Conservation (phyloP, 495 filamentous ascomycete genomes). For the Letharia columbiana region DNA sequence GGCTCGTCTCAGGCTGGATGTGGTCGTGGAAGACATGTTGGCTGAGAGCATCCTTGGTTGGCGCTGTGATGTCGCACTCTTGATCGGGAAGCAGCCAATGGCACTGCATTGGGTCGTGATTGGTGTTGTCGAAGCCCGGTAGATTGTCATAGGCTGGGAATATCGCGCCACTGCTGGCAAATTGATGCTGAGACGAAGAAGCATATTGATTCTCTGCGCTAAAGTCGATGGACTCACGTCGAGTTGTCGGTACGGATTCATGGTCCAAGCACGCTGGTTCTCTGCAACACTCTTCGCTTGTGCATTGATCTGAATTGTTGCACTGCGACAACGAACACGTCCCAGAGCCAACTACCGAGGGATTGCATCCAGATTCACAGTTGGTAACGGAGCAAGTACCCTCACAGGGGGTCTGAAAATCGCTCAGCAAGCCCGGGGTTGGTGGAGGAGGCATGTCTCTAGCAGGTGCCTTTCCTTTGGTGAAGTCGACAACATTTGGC, state of each 20-base stretch:
- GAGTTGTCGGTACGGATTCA: neutral
- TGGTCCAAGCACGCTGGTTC: conserved; percentile 10
- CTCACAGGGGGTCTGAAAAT: neutral
- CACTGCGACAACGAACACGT: conserved; percentile 10
- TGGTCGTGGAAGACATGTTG: conserved; percentile 21
- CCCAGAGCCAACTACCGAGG: neutral
- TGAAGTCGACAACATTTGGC: neutral
- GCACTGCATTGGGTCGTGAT: conserved; percentile 5
- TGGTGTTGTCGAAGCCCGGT: conserved; percentile 2
- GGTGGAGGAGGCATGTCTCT: neutral
- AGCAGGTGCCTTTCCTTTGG: neutral
- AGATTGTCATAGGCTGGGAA: neutral
- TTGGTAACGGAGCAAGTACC: conserved; percentile 2
- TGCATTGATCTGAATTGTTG: conserved; percentile 11
- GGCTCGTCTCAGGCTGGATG: conserved; percentile 16
- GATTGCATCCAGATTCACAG: conserved; percentile 4
- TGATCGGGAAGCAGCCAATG: conserved; percentile 20
- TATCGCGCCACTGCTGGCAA: neutral
- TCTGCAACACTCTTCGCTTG: conserved; percentile 9
- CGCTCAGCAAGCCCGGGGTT: neutral
- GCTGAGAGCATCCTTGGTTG: conserved; percentile 14
- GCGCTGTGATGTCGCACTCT: conserved; percentile 15
- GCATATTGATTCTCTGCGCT: neutral
- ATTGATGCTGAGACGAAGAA: conserved; percentile 1
- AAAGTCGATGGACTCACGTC: neutral